A percentile compares a stretch with the other conserved stretches of the same genome.
phyloP scores from a whole-genome alignment of 345 rosid genomes.

The Conringia planisiliqua region DNA sequence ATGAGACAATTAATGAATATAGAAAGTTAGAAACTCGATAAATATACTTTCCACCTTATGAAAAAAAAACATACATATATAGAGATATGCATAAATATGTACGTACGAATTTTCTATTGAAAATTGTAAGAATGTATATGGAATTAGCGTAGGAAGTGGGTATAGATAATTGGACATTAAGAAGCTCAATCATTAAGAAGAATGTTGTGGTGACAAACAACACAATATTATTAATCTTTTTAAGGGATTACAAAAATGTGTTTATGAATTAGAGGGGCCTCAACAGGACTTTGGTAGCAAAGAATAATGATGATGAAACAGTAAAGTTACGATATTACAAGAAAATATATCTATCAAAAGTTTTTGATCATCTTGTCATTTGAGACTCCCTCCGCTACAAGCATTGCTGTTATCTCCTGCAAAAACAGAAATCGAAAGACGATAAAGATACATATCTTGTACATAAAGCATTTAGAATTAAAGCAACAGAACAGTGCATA shows the following conservation, averaged over 20 bases:
- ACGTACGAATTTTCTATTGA: no score
- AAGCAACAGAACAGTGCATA: slow-evolving; percentile 25
- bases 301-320: slow-evolving; percentile 18
- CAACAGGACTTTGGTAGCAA: slow-evolving; percentile 4
- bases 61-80: neutral
- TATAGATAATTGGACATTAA: neutral
- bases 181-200: neutral
- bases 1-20: neutral
- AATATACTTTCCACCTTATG: neutral
- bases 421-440: slow-evolving; percentile 1
- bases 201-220: slow-evolving; percentile 21
- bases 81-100: no score
- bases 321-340: slow-evolving; percentile 11
- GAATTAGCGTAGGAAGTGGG: neutral
- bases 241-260: slow-evolving; percentile 22
- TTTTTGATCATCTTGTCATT: slow-evolving; percentile 74
- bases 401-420: slow-evolving; percentile 88
- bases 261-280: slow-evolving; percentile 19
- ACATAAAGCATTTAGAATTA: neutral
- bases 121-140: no score
- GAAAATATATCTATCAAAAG: slow-evolving; percentile 48
- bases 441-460: neutral
- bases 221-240: slow-evolving; percentile 3
- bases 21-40: neutral
- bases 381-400: slow-evolving; percentile 70